Base-by-base conservation (phyloP, 495 filamentous ascomycete genomes). In the Penicillium psychrofluorescens region DNA sequence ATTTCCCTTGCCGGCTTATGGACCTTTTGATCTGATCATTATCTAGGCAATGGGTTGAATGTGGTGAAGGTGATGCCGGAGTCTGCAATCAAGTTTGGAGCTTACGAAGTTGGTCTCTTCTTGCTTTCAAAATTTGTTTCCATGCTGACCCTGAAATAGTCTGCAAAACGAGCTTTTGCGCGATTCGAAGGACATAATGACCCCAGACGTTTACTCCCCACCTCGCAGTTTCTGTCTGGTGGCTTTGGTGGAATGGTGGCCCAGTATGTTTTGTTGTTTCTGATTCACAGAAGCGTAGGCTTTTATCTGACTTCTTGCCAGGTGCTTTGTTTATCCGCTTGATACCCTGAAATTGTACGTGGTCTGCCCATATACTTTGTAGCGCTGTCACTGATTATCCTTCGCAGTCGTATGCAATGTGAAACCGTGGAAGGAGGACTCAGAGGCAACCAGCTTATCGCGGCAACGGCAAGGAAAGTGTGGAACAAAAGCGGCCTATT, bases 41-140 rank as follows among this genome's bases (percentile, higher is more conserved):
- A 0, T 15, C 29, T 53, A 96, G 92, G 92, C 28, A 98, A 98
- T 58, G 92, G 92, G 7, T 74, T 98, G 45, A 98, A 98, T 56
- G 91, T 97, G 8, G 56, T 96, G 51, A 98, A 98, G 65, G 89
- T 98, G 38, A 91, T 97, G 84, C 92, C 92, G 7, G 92, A 98
- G 63, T 95, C 91, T 6, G 92, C 92, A 30, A 95, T 98, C 54
- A 92, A 84, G 48, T 98, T 98, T 64, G 92, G 92, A 40, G 91
- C 88, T 7, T 98, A 96, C 54, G 92, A 87, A 71, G 82, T 84
- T 60, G 46, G 62, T 35, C 33, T 8, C 34, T 15, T 15, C n/a
- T 29, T 35, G 3, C 15, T 7, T 14, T 43, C n/a, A 31, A 8
- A 28, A 1, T 2, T 38, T 8, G 10, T 34, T 11, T 16, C 30